Evolutionary conservation across 2,329 filamentous ascomycete species (phyloP).

Genomic region (Trichoderma sp.): DNA sequence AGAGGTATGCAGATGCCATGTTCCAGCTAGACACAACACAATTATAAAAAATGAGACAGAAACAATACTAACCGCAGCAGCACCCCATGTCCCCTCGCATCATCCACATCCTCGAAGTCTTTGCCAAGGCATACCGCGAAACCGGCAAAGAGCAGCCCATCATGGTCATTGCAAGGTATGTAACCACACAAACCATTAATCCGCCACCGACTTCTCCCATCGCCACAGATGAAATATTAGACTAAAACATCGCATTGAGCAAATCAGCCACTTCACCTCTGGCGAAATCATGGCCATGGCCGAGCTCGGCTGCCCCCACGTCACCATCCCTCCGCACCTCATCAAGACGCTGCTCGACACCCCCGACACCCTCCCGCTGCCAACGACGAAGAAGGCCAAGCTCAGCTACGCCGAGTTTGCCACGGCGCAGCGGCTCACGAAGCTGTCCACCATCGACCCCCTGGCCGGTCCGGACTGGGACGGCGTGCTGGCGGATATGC

Average conservation of each 20-base stretch:
- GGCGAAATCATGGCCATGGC: conserved; percentile 29
- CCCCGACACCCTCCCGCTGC: conserved; percentile 21
- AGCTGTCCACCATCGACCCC: conserved; percentile 42
- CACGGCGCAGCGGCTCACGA: conserved; percentile 37
- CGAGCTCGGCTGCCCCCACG: conserved; percentile 29
- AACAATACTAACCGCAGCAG: not conserved
- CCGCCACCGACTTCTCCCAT: too few species aligned
- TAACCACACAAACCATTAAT: not conserved
- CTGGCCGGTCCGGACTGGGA: conserved; percentile 41
- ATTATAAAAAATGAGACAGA: too few species aligned
- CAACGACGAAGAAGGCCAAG: conserved; percentile 17
- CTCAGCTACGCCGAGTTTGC: conserved; percentile 26
- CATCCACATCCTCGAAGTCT: conserved; percentile 29
- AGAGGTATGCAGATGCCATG: conserved; percentile 22
- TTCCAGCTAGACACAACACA: not conserved
- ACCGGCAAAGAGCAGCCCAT: conserved; percentile 29
- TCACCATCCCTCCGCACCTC: conserved; percentile 27
- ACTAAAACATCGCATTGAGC: not conserved
- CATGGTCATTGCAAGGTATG: conserved; percentile 29
- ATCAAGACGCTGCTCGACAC: conserved; percentile 27
- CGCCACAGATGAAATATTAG: not conserved
- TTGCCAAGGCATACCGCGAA: conserved; percentile 23
- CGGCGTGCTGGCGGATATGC: conserved; percentile 40
- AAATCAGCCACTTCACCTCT: conserved; percentile 26
- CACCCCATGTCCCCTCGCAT: conserved; percentile 29